Evolutionary conservation across 108 stramenopile species (phyloP), one percentile per base, ranked within the genome.

Genomic region (Stephanodiscus triporus): DNA sequence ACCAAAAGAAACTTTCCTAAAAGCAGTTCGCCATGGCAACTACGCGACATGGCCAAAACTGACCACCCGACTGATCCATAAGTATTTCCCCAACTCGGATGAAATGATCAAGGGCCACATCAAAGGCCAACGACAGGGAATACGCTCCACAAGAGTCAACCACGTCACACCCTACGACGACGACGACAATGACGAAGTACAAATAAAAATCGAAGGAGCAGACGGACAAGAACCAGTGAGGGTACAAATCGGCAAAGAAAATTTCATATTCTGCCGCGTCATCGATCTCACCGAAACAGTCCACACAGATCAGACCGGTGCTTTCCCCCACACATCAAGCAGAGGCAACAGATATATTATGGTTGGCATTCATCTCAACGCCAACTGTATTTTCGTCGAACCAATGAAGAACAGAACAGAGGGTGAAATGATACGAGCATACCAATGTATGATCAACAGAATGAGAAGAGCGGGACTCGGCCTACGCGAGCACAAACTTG

Each of bases 11-110:
- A 70, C 68, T 2, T 58, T 38, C 56, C 0, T 70, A 20, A 57
- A 55, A 57, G 68, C 68, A 7, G 57, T 70, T 2, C 22, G 57
- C 7, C 42, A 37, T 17, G 68, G 68, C 0, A 57, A 57, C 42
- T 70, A 36, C n/a, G 38, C 37, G 2, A 70, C 68, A 9, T 70
- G 56, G 68, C 56, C 68, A 58, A 13, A 45, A 17, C 40, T 70
- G 0, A 70, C 54, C 9, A 0, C 23, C 0, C 40, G 5, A 1
- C 40, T 56, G 26, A 37, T 70, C 7, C 0, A 20, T 11, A 48
- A 49, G 2, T 47, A 66, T 27, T 66, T 23, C 17, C 65, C 65
- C 0, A 47, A 66, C 19, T 24, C 47, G 4, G 26, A 50, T 49
- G 47, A 23, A 24, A 66, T 47, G 17, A 3, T 5, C 24, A 66